Conservation (phyloP, 768 basidiomycete genomes). For the Mycena latifolia region DNA sequence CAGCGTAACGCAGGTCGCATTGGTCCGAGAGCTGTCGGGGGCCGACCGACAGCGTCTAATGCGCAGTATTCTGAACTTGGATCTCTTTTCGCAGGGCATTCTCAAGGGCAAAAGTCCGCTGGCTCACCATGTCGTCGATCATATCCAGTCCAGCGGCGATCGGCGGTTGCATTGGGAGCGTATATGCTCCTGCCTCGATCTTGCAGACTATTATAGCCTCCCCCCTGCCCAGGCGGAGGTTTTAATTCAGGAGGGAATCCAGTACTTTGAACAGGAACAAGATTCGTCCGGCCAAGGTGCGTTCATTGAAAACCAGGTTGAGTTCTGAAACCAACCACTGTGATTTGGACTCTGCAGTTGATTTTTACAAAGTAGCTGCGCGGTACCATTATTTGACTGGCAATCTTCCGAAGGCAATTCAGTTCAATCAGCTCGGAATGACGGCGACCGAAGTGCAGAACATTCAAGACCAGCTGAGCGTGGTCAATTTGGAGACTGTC, state of each 20-base stretch:
- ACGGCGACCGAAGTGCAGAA: neutral
- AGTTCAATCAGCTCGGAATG: slow-evolving; percentile 5
- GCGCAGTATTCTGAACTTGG: neutral
- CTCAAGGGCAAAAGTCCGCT: neutral
- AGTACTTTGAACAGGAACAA: neutral
- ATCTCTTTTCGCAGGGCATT: slow-evolving; percentile 8
- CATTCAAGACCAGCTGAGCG: neutral
- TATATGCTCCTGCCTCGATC: slow-evolving; percentile 8
- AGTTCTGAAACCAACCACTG: no score
- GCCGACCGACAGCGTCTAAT: neutral
- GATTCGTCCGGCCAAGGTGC: slow-evolving; percentile 2
- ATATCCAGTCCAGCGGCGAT: neutral
- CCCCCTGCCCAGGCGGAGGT: neutral
- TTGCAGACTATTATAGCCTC: slow-evolving; percentile 2
- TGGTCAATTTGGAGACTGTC: neutral
- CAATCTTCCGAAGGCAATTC: slow-evolving; percentile 3
- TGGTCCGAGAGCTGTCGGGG: neutral
- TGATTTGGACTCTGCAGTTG: no score
- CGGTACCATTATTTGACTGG: slow-evolving; percentile 8
- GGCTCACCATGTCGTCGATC: neutral
- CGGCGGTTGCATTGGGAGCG: slow-evolving; percentile 3
- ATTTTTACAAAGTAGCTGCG: neutral
- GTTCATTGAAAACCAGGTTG: no score
- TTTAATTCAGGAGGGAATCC: slow-evolving; percentile 1
- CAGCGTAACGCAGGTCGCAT: neutral